Percentiles rank a stretch among this genome's conserved stretches.
Conservation (phyloP, 2,329 filamentous ascomycete species). For the Phyllosticta citrichinensis region DNA sequence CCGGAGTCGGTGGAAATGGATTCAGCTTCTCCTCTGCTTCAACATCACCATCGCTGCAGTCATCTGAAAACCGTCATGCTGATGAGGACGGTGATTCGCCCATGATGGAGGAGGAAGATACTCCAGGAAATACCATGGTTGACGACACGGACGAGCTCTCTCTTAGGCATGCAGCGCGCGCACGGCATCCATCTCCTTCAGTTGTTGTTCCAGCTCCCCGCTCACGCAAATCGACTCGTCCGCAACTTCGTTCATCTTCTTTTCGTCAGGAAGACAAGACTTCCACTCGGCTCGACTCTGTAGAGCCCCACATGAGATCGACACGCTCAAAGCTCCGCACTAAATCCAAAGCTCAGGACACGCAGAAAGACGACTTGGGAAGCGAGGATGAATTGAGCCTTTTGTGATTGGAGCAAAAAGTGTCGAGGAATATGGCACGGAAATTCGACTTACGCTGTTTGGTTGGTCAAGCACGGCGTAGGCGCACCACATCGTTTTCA, state of each 20-base stretch:
- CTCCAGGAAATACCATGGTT: neutral
- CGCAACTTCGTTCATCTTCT: neutral
- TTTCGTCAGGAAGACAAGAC: neutral
- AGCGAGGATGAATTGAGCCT: conserved; percentile 8
- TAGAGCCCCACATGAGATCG: neutral
- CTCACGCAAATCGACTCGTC: neutral
- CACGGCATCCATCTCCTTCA: neutral
- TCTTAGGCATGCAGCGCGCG: neutral
- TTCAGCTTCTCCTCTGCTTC: neutral
- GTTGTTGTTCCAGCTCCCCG: neutral
- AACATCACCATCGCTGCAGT: neutral
- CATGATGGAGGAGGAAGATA: neutral
- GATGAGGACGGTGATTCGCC: neutral
- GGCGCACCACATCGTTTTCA: neutral
- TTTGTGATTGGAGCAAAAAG: neutral
- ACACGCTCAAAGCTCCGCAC: neutral
- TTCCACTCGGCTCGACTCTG: neutral
- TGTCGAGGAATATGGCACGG: neutral
- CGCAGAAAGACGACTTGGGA: neutral
- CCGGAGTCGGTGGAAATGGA: neutral
- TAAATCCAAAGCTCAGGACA: neutral
- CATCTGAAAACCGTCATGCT: neutral
- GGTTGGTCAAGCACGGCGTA: neutral
- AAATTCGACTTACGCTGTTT: neutral
- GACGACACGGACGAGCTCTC: neutral